Evolutionary conservation across 257 asterid species (phyloP), one percentile per base, ranked within the genome.

Genomic region (Rauvolfia tetraphylla): DNA sequence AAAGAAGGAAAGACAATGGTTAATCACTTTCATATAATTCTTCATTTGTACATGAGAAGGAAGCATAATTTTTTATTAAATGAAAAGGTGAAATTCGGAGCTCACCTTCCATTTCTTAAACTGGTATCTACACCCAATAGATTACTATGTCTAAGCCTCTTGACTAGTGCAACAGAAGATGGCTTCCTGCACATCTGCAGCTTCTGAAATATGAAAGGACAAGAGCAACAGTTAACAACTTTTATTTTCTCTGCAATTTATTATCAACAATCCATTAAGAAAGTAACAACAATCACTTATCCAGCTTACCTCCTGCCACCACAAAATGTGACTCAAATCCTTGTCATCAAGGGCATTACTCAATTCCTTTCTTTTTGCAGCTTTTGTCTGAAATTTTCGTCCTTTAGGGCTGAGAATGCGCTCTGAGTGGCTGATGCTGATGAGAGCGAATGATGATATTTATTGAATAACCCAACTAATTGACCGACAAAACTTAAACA

Each of bases 251-350:
- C 12, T 2, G 9, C 10, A 67, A 38, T 67, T 2, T 34, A 63
- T 67, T 11, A 42, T 1, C 10, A 4, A 46, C 46, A 20, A 42
- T 9, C 0, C 12, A 9, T 22, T 54, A 74, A 41, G 10, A 56
- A 53, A 29, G 36, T 18, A 54, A 23, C 33, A 54, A 15, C 59
- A 82, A 44, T 46, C 66, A 39, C 49, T 65, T 76, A 80, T 73
- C 56, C 68, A 73, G 77, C 81, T 77, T 63, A 91, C 99, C 99
- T 95, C 97, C 80, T 90, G 93, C 99, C 99, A 95, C 99, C 98
- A 92, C 71, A 87, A 76, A 82, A 92, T 78, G 79, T 95, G 93
- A 75, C 83, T 85, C 84, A 86, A 79, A 77, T 92, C 92, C 85
- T 84, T 95, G 72, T 91, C 96, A 44, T 88, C 93, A 15, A 79